Conservation (phyloP, 202 grass and related monocot species). For the Eragrostis tef region DNA sequence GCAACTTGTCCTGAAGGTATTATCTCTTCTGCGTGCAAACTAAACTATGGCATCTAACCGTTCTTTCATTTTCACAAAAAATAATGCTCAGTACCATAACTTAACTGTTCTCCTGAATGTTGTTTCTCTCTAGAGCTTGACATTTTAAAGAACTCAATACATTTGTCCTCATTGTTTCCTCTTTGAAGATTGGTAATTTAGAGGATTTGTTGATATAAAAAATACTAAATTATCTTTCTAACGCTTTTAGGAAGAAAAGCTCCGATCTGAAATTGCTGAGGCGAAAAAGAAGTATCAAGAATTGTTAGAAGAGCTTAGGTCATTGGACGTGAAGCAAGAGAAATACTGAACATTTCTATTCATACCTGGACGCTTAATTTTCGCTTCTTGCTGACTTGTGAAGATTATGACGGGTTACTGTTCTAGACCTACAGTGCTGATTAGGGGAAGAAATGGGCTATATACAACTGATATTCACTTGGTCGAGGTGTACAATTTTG, state of each 20-base stretch:
- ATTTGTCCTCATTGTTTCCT: neutral
- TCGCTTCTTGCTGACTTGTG: slow-evolving; percentile 20
- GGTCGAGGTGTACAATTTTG: slow-evolving; percentile 50
- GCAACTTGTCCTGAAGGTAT: slow-evolving; percentile 81
- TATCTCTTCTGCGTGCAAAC: slow-evolving; percentile 34
- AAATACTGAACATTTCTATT: slow-evolving; percentile 34
- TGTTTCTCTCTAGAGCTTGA: too few species aligned
- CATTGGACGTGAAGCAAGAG: slow-evolving; percentile 73
- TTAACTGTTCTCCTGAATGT: too few species aligned
- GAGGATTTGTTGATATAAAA: slow-evolving; percentile 38
- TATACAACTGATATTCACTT: slow-evolving; percentile 15
- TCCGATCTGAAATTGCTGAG: slow-evolving; percentile 68
- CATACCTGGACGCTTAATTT: neutral
- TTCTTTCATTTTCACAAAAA: slow-evolving; percentile 22
- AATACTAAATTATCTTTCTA: slow-evolving; percentile 38
- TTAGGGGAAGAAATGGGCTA: slow-evolving; percentile 34
- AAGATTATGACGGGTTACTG: slow-evolving; percentile 24
- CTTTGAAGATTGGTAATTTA: slow-evolving; percentile 17
- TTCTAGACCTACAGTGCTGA: slow-evolving; percentile 5
- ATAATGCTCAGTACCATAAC: slow-evolving; percentile 9
- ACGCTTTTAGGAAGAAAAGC: slow-evolving; percentile 73
- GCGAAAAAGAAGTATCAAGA: slow-evolving; percentile 66
- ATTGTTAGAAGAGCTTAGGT: slow-evolving; percentile 62
- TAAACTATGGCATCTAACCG: slow-evolving; percentile 21
- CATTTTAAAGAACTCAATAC: slow-evolving; percentile 6